A percentile compares a stretch with the other conserved stretches of the same genome.
Evolutionary conservation across 2,329 filamentous ascomycete genomes (phyloP).

Genomic region (Sporothrix brunneoviolacea): DNA sequence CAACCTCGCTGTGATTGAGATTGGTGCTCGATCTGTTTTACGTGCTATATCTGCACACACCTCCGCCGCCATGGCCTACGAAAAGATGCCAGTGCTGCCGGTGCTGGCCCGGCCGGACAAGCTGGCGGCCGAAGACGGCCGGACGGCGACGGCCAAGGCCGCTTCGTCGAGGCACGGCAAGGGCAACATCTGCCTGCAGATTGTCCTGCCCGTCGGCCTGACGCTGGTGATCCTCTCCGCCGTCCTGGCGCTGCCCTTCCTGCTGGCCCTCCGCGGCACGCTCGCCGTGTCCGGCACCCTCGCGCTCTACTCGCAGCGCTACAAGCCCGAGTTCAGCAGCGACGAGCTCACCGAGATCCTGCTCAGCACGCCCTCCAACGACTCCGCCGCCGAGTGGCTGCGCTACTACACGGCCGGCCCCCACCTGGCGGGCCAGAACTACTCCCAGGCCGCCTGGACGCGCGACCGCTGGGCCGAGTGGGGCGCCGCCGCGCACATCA

Average conservation of each 20-base stretch:
- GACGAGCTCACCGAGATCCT: slow-evolving; percentile 48
- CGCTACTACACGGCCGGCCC: slow-evolving; percentile 70
- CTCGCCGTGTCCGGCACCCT: slow-evolving; percentile 5
- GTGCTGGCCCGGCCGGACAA: slow-evolving; percentile 1
- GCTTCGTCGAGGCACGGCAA: background rate
- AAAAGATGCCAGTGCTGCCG: slow-evolving; percentile 54
- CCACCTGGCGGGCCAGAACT: slow-evolving; percentile 71
- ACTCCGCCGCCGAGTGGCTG: slow-evolving; percentile 63
- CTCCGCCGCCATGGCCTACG: slow-evolving; percentile 34
- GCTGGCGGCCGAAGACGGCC: slow-evolving; percentile 11
- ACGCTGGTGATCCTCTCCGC: slow-evolving; percentile 8
- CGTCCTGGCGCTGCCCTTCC: slow-evolving; percentile 6
- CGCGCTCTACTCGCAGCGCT: slow-evolving; percentile 9
- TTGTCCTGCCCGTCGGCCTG: background rate
- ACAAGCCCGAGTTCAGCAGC: slow-evolving; percentile 21
- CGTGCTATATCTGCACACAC: too few species aligned
- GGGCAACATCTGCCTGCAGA: background rate
- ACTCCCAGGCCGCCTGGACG: slow-evolving; percentile 68
- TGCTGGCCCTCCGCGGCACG: background rate
- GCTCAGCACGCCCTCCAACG: slow-evolving; percentile 50
- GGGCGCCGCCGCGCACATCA: slow-evolving; percentile 58
- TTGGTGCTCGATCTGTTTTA: background rate
- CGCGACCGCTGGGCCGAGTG: slow-evolving; percentile 65
- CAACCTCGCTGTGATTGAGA: background rate
- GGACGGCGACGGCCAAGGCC: background rate